These are phyloP conservation scores for Flueggea neowawraea DNA, from an alignment of 441 rosid genomes.

Conservation along the genomic window DNA sequence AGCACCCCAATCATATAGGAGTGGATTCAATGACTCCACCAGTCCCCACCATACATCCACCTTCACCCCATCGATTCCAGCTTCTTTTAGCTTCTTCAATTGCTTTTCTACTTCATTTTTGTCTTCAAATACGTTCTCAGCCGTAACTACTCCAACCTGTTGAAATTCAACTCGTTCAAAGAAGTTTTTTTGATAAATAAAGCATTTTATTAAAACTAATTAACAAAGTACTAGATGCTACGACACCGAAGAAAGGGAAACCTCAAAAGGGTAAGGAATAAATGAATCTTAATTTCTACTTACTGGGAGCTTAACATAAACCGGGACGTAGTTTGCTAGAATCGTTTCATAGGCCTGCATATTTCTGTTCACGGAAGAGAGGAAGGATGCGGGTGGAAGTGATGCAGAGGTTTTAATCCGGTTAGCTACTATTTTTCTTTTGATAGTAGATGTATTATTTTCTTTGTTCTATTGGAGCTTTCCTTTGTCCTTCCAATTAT, in stretches of 20 bases:
- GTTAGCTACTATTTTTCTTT: no score
- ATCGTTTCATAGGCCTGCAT: slow-evolving; percentile 21
- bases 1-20: slow-evolving; percentile 62
- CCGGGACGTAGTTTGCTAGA: slow-evolving; percentile 65
- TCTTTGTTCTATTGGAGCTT: no score
- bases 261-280: no score
- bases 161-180: background rate
- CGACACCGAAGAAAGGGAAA: no score
- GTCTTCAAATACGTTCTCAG: slow-evolving; percentile 42
- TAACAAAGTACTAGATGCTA: no score
- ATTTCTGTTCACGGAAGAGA: no score
- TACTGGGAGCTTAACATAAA: slow-evolving; percentile 88
- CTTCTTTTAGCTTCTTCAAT: slow-evolving; percentile 55
- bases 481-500: no score
- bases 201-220: no score
- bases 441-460: no score
- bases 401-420: no score
- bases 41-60: slow-evolving; percentile 89
- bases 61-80: slow-evolving; percentile 76
- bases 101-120: slow-evolving; percentile 35
- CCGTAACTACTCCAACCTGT: slow-evolving; percentile 60
- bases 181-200: no score
- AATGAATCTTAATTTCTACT: slow-evolving; percentile 12
- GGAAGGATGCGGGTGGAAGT: no score
- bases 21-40: slow-evolving; percentile 52